These are phyloP conservation scores for Ascochyta rabiei DNA, from an alignment of 2,329 filamentous ascomycete genomes.

Conservation along the genomic window DNA sequence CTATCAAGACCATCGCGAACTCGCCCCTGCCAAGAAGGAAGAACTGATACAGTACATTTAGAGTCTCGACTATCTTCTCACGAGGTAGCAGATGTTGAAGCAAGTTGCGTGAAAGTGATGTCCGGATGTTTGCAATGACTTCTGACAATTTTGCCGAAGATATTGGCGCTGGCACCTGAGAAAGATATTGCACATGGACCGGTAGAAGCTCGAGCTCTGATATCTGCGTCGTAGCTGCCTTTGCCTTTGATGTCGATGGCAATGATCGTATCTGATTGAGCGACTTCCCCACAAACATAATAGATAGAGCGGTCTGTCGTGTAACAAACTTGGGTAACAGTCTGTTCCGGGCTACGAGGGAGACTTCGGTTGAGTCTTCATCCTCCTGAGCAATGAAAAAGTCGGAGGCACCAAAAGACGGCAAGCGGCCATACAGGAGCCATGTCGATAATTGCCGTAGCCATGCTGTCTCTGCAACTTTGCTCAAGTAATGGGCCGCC, in stretches of 20 bases:
- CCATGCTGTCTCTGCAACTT: constrained; percentile 86
- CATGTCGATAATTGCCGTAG: constrained; percentile 87
- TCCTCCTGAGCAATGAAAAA: constrained; percentile 72
- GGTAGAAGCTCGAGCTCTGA: constrained; percentile 67
- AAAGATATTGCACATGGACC: constrained; percentile 71
- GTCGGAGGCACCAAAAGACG: constrained; percentile 77
- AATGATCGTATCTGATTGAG: constrained; percentile 76
- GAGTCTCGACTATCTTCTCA: constrained; percentile 74
- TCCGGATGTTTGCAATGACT: constrained; percentile 75
- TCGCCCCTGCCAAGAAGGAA: constrained; percentile 87
- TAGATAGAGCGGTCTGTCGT: constrained; percentile 74
- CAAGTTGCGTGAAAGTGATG: constrained; percentile 82
- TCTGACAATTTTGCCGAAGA: constrained; percentile 71
- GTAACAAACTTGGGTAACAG: constrained; percentile 83
- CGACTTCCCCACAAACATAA: constrained; percentile 89
- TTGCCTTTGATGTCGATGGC: constrained; percentile 37
- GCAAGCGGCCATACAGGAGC: constrained; percentile 86
- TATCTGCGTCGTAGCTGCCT: constrained; percentile 32
- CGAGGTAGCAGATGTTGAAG: constrained; percentile 82
- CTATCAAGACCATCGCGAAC: constrained; percentile 85
- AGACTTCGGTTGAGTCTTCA: constrained; percentile 39
- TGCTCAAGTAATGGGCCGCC: constrained; percentile 74
- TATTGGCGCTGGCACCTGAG: constrained; percentile 74
- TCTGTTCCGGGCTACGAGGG: constrained; percentile 44
- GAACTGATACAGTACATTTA: constrained; percentile 82